phyloP scores from a whole-genome alignment of 2,329 filamentous ascomycete genomes.

The Fusarium pseudonygamai region DNA sequence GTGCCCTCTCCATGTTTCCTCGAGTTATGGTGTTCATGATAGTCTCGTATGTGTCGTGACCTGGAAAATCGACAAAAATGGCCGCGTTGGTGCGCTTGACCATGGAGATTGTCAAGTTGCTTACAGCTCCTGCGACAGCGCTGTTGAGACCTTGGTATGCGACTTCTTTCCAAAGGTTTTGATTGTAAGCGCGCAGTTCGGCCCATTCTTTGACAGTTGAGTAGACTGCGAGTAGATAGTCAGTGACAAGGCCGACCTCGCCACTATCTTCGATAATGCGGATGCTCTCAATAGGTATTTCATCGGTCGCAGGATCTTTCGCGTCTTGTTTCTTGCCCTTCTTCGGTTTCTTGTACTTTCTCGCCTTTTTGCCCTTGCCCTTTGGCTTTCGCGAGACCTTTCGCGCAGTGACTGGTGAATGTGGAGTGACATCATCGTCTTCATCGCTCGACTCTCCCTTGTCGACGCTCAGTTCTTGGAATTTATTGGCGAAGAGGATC shows the following conservation, averaged over 20 bases:
- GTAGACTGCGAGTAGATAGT: constrained; percentile 57
- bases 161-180: constrained; percentile 55
- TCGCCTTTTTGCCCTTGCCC: constrained; percentile 6
- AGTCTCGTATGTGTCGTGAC: constrained; percentile 54
- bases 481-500: constrained; percentile 20
- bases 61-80: constrained; percentile 58
- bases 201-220: constrained; percentile 50
- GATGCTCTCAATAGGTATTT: constrained; percentile 56
- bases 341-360: constrained; percentile 30
- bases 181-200: constrained; percentile 51
- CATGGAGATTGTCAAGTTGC: constrained; percentile 54
- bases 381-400: background rate
- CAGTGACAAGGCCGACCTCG: constrained; percentile 47
- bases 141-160: constrained; percentile 56
- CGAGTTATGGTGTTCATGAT: constrained; percentile 54
- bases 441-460: constrained; percentile 9
- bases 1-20: constrained; percentile 47
- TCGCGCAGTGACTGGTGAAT: background rate
- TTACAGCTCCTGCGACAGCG: constrained; percentile 55
- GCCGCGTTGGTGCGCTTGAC: constrained; percentile 49
- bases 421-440: background rate
- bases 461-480: constrained; percentile 14
- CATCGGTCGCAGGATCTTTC: constrained; percentile 42
- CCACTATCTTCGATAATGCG: constrained; percentile 51
- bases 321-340: constrained; percentile 19